Percentiles rank a stretch among this genome's conserved stretches.
Conservation (phyloP, 805 yeast species). For the Kluyveromyces starmeri region DNA sequence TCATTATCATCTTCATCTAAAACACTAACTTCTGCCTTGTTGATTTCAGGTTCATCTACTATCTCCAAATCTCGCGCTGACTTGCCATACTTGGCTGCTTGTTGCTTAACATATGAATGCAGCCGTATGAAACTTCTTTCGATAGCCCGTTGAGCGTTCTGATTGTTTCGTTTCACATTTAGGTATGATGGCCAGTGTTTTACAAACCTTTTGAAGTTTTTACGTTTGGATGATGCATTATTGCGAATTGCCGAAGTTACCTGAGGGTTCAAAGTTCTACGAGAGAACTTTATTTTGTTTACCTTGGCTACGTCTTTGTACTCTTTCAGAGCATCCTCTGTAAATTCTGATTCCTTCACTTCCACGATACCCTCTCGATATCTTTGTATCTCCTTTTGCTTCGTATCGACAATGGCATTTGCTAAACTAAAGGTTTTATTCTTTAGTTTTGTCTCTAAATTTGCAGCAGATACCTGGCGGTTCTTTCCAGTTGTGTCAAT, state of each 20-base stretch:
- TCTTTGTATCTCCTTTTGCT: constrained; percentile 23
- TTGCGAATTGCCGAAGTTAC: too few relatives aligned
- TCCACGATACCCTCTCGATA: constrained; percentile 20
- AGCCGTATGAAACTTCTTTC: constrained; percentile 8
- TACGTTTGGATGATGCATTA: too few relatives aligned
- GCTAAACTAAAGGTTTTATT: too few relatives aligned
- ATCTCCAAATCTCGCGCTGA: too few relatives aligned
- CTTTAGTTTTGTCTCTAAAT: too few relatives aligned
- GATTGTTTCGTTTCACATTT: not conserved
- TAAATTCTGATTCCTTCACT: constrained; percentile 21
- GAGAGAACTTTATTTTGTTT: not conserved
- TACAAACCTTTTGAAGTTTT: constrained; percentile 34
- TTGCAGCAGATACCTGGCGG: too few relatives aligned
- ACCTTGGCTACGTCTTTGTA: constrained; percentile 24
- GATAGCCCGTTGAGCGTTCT: too few relatives aligned
- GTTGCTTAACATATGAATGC: constrained; percentile 1
- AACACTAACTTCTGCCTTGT: not conserved
- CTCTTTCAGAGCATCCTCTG: constrained; percentile 25
- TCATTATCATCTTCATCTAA: not conserved
- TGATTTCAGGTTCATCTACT: too few relatives aligned
- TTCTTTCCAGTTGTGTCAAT: too few relatives aligned
- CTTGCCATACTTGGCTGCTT: not conserved
- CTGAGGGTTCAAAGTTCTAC: too few relatives aligned
- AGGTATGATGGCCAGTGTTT: constrained; percentile 21
- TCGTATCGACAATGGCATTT: constrained; percentile 26